Conservation (phyloP, 2,329 filamentous ascomycete genomes). For the Ophiostoma angusticollis region DNA sequence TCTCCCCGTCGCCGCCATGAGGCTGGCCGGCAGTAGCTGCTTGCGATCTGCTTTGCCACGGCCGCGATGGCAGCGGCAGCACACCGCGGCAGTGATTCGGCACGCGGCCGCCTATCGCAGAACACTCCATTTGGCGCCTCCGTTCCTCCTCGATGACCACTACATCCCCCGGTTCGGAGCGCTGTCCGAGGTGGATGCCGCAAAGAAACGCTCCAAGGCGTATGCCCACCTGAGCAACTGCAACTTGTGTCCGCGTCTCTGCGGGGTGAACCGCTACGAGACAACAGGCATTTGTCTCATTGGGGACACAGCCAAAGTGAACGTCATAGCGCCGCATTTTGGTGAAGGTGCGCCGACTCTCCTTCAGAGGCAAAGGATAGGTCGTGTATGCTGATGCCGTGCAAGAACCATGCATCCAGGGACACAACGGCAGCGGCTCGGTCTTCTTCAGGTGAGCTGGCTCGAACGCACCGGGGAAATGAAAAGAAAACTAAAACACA, state of each 20-base stretch:
- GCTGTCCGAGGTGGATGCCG: constrained; percentile 53
- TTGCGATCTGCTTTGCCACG: neutral
- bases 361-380: constrained; percentile 34
- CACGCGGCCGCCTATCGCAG: constrained; percentile 1
- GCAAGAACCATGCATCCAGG: constrained; percentile 68
- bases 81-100: too few species aligned
- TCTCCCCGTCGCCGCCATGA: neutral
- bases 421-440: constrained; percentile 64
- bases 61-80: neutral
- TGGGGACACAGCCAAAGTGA: constrained; percentile 63
- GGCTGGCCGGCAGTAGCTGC: neutral
- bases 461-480: neutral
- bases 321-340: constrained; percentile 76
- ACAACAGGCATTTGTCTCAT: constrained; percentile 68
- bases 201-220: constrained; percentile 60
- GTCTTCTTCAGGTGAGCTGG: constrained; percentile 65
- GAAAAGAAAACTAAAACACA: neutral
- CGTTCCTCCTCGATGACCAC: constrained; percentile 60
- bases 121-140: constrained; percentile 41
- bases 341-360: constrained; percentile 45
- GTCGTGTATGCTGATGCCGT: constrained; percentile 2
- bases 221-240: constrained; percentile 67
- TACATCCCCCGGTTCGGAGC: constrained; percentile 62
- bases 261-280: constrained; percentile 70
- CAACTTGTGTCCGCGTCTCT: constrained; percentile 67